A percentile compares a stretch with the other conserved stretches of the same genome.
Evolutionary conservation across 192 early-diverging fungal species (phyloP).

Genomic region (Podila minutissima): DNA sequence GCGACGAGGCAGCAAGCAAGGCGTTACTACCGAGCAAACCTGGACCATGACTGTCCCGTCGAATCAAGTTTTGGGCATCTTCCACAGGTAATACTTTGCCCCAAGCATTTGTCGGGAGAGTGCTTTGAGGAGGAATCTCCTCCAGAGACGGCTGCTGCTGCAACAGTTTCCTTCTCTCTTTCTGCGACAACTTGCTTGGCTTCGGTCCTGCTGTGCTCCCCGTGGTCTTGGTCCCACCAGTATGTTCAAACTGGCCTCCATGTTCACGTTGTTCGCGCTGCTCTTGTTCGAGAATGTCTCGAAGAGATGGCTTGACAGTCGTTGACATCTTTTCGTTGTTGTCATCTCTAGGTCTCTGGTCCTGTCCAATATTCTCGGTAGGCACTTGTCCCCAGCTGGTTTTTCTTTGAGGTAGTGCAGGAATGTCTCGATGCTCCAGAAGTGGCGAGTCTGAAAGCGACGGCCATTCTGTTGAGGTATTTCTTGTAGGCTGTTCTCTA

Average conservation of each 20-base stretch:
- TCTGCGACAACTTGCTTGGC: slow-evolving; percentile 44
- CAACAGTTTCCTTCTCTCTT: slow-evolving; percentile 38
- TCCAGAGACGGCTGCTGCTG: slow-evolving; percentile 22
- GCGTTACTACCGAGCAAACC: background rate
- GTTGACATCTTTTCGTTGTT: background rate
- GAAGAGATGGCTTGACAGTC: slow-evolving; percentile 40
- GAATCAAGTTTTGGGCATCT: background rate
- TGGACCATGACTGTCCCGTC: background rate
- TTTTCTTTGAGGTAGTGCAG: slow-evolving; percentile 10
- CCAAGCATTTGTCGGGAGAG: slow-evolving; percentile 7
- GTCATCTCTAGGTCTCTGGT: background rate
- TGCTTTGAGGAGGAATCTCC: slow-evolving; percentile 10
- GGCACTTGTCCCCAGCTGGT: slow-evolving; percentile 18
- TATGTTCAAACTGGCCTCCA: background rate
- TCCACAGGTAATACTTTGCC: background rate
- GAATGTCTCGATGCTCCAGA: slow-evolving; percentile 16
- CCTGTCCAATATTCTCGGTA: slow-evolving; percentile 2
- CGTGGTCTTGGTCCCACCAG: background rate
- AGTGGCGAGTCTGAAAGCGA: slow-evolving; percentile 1
- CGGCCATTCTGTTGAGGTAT: slow-evolving; percentile 5
- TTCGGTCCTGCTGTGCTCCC: slow-evolving; percentile 6
- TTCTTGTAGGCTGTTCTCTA: background rate
- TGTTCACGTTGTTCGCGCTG: slow-evolving; percentile 14
- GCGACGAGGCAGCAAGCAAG: no score
- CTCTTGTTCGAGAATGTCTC: slow-evolving; percentile 56